Base-by-base conservation (phyloP, 495 filamentous ascomycete species). In the Xylaria nigripes region DNA sequence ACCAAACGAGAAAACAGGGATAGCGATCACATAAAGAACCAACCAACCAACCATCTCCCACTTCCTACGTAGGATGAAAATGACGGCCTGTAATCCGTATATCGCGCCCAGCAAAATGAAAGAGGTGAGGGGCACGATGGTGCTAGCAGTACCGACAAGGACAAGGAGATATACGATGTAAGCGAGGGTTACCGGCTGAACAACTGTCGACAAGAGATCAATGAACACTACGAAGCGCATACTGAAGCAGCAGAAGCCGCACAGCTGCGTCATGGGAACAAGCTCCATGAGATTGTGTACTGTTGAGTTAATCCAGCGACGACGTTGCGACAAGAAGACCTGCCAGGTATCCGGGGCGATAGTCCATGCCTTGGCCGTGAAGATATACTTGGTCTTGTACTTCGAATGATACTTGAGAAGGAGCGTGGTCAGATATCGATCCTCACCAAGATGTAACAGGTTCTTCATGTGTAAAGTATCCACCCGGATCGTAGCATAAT, bases 1-100 rank as follows among this genome's bases (percentile, higher is more conserved):
- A 48, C 81, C 90, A 57, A 95, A 86, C 25, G 88, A 82, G 79
- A 95, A 97, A 58, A 99, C 81, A 12, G 93, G 93, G 50, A 95
- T 84, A 48, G 93, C 94, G 22, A 93, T 61, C 44, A 99, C 76
- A 70, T 99, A 99, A 48, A 99, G 82, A 56, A 99, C 71, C 90
- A 99, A 95, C 93, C 93, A 99, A 15, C 91, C 93, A 57, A 99
- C 85, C 89, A 96, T 95, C 66, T 99, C 90, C 93, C 93, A 99
- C 74, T 96, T 95, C 58, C 93, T 85, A 46, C 87, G 82, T 48
- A 96, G 61, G 66, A 96, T 93, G 76, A 99, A 99, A 65, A 99
- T 96, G 66, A 99, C 84, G 21, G 89, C 92, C 64, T 99, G 93
- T 15, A 99, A 73, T 78, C 93, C 93, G 71, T 97, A 99, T 55